These are phyloP conservation scores for Pulveroboletus sp. DNA, from an alignment of 768 basidiomycete genomes.

Conservation along the genomic window DNA sequence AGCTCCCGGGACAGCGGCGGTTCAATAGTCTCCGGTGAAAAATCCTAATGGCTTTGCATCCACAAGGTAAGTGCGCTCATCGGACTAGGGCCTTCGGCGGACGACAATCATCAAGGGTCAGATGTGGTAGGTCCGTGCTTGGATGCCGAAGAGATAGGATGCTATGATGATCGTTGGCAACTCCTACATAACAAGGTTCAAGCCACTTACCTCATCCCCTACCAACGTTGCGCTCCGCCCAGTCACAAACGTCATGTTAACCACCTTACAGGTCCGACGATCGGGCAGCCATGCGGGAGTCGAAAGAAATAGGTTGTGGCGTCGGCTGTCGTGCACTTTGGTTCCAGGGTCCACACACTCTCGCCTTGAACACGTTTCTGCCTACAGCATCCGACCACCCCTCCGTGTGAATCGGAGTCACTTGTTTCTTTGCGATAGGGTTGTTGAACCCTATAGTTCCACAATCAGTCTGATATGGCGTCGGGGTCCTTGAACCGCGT, in stretches of 20 bases:
- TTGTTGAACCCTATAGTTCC: background rate
- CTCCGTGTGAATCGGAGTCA: background rate
- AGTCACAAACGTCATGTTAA: background rate
- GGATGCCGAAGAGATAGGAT: background rate
- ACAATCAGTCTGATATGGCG: background rate
- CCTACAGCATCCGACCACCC: background rate
- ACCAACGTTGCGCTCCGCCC: background rate
- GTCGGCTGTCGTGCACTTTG: background rate
- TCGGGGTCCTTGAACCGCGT: background rate
- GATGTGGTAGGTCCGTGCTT: background rate
- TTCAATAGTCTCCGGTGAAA: background rate
- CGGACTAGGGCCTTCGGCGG: conserved; percentile 5
- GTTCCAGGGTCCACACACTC: background rate
- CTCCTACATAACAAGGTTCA: conserved; percentile 8
- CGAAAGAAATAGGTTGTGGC: background rate
- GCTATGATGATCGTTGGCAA: background rate
- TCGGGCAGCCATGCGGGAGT: background rate
- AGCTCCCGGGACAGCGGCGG: background rate
- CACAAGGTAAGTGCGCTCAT: conserved; percentile 4
- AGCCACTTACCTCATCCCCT: conserved; percentile 7
- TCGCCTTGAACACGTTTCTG: background rate
- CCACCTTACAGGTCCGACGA: conserved; percentile 2
- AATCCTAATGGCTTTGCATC: no score
- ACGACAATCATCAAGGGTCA: conserved; percentile 4
- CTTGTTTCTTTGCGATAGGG: background rate